Conservation (phyloP, 116 monocot species). For the Papilionanthe hybrid region DNA sequence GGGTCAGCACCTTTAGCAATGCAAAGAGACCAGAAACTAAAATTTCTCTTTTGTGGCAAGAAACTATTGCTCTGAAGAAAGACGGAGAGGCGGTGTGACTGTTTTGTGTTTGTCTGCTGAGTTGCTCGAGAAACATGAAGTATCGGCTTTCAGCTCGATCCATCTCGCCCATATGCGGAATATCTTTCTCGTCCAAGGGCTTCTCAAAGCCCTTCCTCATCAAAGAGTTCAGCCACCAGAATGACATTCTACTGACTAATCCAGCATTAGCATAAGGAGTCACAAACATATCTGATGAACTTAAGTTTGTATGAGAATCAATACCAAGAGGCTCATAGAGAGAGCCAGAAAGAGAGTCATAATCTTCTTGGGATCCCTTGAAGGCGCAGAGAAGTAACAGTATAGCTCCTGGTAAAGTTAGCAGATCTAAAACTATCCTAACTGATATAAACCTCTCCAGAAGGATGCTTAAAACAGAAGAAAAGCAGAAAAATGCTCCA, state of each 20-base stretch:
- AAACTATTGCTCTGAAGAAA: conserved; percentile 56
- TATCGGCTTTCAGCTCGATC: conserved; percentile 52
- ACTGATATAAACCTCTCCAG: conserved; percentile 15
- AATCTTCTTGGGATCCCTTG: conserved; percentile 12
- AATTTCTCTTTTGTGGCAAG: conserved; percentile 58
- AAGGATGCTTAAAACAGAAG: conserved; percentile 30
- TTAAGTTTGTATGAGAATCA: not conserved
- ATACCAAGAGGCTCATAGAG: conserved; percentile 44
- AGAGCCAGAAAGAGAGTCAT: conserved; percentile 6
- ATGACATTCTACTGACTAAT: conserved; percentile 56
- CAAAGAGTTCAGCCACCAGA: conserved; percentile 90
- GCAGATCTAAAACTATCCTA: conserved; percentile 32
- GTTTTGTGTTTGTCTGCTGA: conserved; percentile 27
- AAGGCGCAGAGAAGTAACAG: conserved; percentile 36
- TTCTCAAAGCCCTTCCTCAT: conserved; percentile 68
- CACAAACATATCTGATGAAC: conserved; percentile 16
- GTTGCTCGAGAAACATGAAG: conserved; percentile 41
- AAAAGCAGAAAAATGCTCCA: conserved; percentile 28
- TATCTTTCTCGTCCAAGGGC: conserved; percentile 65
- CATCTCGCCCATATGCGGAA: conserved; percentile 37
- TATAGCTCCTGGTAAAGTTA: conserved; percentile 51
- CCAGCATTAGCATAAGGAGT: conserved; percentile 55
- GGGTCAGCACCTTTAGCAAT: conserved; percentile 61
- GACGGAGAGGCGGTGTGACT: conserved; percentile 17
- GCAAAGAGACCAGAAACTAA: conserved; percentile 67